Base-by-base conservation (phyloP, 2,329 filamentous ascomycete genomes). In the Epichloe bromicola region DNA sequence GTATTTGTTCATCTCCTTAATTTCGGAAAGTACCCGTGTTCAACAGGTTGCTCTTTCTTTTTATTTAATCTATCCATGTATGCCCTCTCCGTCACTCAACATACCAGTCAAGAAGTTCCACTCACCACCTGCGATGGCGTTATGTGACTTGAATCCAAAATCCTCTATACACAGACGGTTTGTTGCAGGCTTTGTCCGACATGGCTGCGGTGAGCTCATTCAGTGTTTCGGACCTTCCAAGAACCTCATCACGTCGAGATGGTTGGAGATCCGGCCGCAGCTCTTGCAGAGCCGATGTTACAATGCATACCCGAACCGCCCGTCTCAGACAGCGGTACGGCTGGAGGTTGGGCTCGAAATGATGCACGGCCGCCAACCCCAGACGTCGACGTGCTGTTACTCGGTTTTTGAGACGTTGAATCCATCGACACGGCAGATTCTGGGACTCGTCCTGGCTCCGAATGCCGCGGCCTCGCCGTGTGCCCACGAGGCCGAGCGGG, bases 151-250 rank as follows among this genome's bases (percentile, higher is more conserved):
- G 19, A 26, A 5, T 3, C 11, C 40, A 14, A 45, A 36, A 5
- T 11, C 52, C 17, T 51, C 49, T 2, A 49, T 53, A 20, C 49
- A 53, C 49, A 46, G 43, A 17, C 34, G 49, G 3, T 47, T 53
- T 11, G 42, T 53, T 26, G 52, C 52, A 46, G 52, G 52, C 5
- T 53, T 51, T 43, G 52, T 53, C 46, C 52, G 52, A 30, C 46
- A 23, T 15, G 14, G 40, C 30, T 49, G 45, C 36, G 52, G 52
- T 37, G 43, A 53, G 8, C 49, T 53, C 19, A 26, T 51, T 15
- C 34, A 51, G 45, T 53, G 49, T 34, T 53, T 53, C 20, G 52
- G 52, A 7, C 52, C 52, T 4, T 20, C 23, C 12, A 34, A 46
- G 15, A 30, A 4, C 11, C 36, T 19, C 10, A n/a, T 51, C 17